These are phyloP conservation scores for Trichoderma virens DNA, from an alignment of 495 filamentous ascomycete species.

Conservation along the genomic window DNA sequence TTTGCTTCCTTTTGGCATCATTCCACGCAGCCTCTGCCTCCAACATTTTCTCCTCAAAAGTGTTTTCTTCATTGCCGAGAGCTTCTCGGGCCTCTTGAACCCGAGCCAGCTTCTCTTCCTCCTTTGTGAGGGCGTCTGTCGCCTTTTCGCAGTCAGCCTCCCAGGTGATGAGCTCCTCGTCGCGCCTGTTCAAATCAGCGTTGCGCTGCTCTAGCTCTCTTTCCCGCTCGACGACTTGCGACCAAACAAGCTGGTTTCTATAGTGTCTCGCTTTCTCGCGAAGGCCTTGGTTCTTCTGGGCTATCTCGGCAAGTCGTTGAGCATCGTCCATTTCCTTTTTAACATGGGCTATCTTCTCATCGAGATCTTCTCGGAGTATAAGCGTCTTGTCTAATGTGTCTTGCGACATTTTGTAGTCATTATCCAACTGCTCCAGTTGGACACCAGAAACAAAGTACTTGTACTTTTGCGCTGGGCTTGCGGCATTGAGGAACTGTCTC, in stretches of 20 bases:
- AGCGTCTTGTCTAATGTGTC: slow-evolving; percentile 41
- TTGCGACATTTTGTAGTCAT: slow-evolving; percentile 76
- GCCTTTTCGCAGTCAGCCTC: slow-evolving; percentile 22
- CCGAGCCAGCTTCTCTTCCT: slow-evolving; percentile 23
- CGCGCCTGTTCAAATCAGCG: slow-evolving; percentile 24
- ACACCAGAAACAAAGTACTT: slow-evolving; percentile 95
- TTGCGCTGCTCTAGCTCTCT: slow-evolving; percentile 22
- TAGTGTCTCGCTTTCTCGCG: slow-evolving; percentile 44
- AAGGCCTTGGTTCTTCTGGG: slow-evolving; percentile 50
- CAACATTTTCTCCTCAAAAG: slow-evolving; percentile 28
- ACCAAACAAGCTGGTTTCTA: slow-evolving; percentile 60
- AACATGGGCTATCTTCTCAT: slow-evolving; percentile 39
- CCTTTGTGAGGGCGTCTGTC: slow-evolving; percentile 19
- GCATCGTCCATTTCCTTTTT: slow-evolving; percentile 32
- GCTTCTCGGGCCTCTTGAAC: slow-evolving; percentile 18
- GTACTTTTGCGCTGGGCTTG: slow-evolving; percentile 78
- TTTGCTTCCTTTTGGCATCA: slow-evolving; percentile 21
- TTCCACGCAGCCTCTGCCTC: slow-evolving; percentile 31
- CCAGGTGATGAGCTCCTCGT: slow-evolving; percentile 21
- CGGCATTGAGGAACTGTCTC: slow-evolving; percentile 83
- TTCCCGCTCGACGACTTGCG: slow-evolving; percentile 50
- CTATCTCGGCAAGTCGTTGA: slow-evolving; percentile 41
- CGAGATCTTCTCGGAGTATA: slow-evolving; percentile 49
- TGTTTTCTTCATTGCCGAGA: slow-evolving; percentile 27
- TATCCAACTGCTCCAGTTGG: slow-evolving; percentile 83